These are phyloP conservation scores for Cocos nucifera DNA, from an alignment of 176 grass and related monocot genomes.

Conservation along the genomic window DNA sequence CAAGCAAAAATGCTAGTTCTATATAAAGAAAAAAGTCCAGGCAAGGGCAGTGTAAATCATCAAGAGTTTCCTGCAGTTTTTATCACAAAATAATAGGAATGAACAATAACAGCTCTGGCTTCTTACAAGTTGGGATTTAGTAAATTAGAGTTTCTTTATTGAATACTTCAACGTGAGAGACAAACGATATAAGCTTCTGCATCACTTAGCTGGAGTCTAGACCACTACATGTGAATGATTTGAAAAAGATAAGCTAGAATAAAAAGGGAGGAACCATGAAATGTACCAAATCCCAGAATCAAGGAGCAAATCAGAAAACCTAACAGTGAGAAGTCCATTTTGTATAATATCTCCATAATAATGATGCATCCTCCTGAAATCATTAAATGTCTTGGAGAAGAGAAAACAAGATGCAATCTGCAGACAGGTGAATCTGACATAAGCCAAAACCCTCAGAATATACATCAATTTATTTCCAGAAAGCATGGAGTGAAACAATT, in stretches of 20 bases:
- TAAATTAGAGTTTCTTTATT: no score
- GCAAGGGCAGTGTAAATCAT: no score
- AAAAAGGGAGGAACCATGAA: conserved; percentile 23
- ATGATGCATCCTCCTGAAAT: conserved; percentile 72
- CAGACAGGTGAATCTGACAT: conserved; percentile 4
- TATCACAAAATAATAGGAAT: no score
- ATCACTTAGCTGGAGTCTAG: neutral
- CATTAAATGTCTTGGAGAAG: conserved; percentile 93
- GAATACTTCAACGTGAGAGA: no score
- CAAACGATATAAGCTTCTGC: no score
- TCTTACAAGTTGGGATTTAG: no score
- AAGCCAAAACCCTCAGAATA: neutral
- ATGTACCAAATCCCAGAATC: conserved; percentile 70
- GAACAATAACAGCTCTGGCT: no score
- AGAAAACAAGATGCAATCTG: conserved; percentile 96
- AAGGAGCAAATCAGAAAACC: conserved; percentile 68
- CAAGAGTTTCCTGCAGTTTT: no score
- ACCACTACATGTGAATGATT: conserved; percentile 9
- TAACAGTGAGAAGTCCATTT: conserved; percentile 84
- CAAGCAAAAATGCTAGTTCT: no score
- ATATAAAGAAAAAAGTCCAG: no score
- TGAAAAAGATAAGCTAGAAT: conserved; percentile 10
- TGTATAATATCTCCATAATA: conserved; percentile 70
- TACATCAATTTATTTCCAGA: no score
- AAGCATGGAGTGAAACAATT: neutral